Evolutionary conservation across 805 yeast species (phyloP).

Genomic region (Cyberlindnera samutprakarnensis): DNA sequence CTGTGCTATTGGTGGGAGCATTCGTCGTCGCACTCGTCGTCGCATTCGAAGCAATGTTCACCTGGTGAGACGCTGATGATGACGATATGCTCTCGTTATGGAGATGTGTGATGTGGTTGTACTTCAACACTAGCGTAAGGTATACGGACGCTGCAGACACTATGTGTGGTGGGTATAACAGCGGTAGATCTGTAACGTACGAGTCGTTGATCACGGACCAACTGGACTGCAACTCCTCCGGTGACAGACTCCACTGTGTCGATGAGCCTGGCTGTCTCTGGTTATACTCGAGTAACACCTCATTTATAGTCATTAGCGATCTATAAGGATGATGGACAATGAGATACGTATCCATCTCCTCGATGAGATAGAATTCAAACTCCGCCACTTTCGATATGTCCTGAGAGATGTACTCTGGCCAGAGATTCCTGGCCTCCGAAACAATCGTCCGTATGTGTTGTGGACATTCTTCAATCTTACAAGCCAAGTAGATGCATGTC

Average conservation of each 20-base stretch:
- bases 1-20: background rate
- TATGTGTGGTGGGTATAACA: slow-evolving; percentile 83
- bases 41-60: background rate
- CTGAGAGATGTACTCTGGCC: slow-evolving; percentile 94
- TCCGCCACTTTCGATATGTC: slow-evolving; percentile 91
- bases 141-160: slow-evolving; percentile 79
- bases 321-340: slow-evolving; percentile 73
- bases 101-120: slow-evolving; percentile 17
- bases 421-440: slow-evolving; percentile 76
- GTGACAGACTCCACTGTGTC: slow-evolving; percentile 29
- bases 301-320: slow-evolving; percentile 46
- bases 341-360: slow-evolving; percentile 69
- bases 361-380: slow-evolving; percentile 88
- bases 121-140: slow-evolving; percentile 57
- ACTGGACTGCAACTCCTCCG: slow-evolving; percentile 71
- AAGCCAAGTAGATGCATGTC: slow-evolving; percentile 80
- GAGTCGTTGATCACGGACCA: slow-evolving; percentile 92
- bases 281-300: slow-evolving; percentile 21
- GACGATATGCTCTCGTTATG: slow-evolving; percentile 4
- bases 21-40: background rate
- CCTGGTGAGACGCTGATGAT: background rate
- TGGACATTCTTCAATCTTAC: slow-evolving; percentile 94
- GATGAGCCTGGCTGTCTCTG: slow-evolving; percentile 1
- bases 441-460: slow-evolving; percentile 82
- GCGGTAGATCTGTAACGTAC: slow-evolving; percentile 78